Percentiles rank a stretch among this genome's conserved stretches.
Conservation (phyloP, 2,329 filamentous ascomycete species). For the Ceratocystis lukuohia region DNA sequence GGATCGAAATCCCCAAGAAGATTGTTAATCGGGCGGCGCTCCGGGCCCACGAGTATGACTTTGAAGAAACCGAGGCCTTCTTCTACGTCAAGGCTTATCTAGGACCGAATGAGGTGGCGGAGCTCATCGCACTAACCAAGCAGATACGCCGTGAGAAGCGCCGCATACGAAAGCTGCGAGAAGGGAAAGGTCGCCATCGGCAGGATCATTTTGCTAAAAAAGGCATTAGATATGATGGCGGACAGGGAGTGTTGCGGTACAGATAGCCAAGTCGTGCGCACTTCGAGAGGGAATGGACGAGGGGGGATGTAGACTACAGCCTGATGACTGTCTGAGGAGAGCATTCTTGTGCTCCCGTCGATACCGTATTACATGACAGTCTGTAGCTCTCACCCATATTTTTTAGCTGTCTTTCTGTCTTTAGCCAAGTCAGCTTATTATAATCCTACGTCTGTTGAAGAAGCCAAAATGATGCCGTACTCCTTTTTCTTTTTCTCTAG, state of each 20-base stretch:
- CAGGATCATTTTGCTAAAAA: neutral
- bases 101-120: constrained; percentile 21
- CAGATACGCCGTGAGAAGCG: constrained; percentile 12
- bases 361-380: too few species aligned
- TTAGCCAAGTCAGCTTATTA: too few species aligned
- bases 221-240: neutral
- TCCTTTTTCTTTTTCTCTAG: neutral
- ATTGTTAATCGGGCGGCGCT: constrained; percentile 78
- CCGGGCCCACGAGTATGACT: constrained; percentile 70
- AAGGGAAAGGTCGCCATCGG: neutral
- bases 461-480: neutral
- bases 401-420: too few species aligned
- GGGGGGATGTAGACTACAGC: too few species aligned
- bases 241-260: neutral
- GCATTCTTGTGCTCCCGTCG: too few species aligned
- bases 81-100: constrained; percentile 92
- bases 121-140: constrained; percentile 12
- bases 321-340: too few species aligned
- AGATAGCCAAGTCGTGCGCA: neutral
- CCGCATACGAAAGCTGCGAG: neutral
- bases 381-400: too few species aligned
- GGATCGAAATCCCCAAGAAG: constrained; percentile 96
- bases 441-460: neutral
- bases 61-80: constrained; percentile 76
- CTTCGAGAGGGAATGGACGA: neutral